Base-by-base conservation (phyloP, 305 asterid genomes). In the Fraxinus dipetala region DNA sequence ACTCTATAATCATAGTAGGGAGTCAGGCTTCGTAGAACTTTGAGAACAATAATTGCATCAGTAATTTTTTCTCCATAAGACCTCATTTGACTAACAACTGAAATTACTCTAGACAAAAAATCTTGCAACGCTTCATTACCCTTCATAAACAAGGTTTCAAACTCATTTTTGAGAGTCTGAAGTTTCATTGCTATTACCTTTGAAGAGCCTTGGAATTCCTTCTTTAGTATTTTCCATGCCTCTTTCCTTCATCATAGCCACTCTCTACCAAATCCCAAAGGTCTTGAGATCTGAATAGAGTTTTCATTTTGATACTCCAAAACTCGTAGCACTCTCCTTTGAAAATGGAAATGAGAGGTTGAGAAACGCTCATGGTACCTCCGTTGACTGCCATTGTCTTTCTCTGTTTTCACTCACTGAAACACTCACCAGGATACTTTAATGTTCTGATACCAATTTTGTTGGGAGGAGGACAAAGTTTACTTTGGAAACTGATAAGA, bases 1-100 rank as follows among this genome's bases (percentile, higher is more conserved):
- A 77, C 73, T 8, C 56, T n/a, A 51, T 28, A 48, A 59, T 84
- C 83, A 82, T 56, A 85, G 24, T 78, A 75, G 1, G 81, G n/a
- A 14, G 78, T 65, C 3, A 74, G 7, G 36, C 78, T 84, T n/a
- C 80, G 16, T 7, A 80, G 6, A n/a, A 84, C 75, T 24, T 84
- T 80, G 2, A 38, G 36, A 4, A 72, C 74, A 4, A 77, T 5
- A 14, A 2, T 77, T 28, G 35, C 30, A 72, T 84, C 38, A 22
- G 0, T 24, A 0, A 30, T 20, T 0, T 40, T 7, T 6, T 84
- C 83, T 7, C 83, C 75, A 78, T 72, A 81, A 0, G 78, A 11
- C 9, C 30, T 82, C 75, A 82, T 69, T 32, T 82, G 67, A 24
- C 20, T 34, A 16, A 82, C 16, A 11, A 70, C 54, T 1, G 14